These are phyloP conservation scores for Silene uniflora DNA, from an alignment of 148 eudicot genomes.

Conservation along the genomic window DNA sequence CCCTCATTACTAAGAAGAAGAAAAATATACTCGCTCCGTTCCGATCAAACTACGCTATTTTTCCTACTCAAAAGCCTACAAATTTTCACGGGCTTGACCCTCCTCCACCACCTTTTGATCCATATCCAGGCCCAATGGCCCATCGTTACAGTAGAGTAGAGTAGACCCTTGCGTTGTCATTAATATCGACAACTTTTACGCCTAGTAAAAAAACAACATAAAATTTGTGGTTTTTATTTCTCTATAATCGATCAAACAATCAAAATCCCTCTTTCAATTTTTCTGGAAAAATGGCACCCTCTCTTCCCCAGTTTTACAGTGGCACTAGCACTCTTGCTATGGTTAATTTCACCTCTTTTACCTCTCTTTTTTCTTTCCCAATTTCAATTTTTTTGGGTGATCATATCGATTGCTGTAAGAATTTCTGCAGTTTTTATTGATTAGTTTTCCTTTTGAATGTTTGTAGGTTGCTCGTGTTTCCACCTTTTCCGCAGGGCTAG, in stretches of 20 bases:
- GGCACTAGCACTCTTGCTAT: constrained; percentile 13
- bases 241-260: neutral
- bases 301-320: constrained; percentile 14
- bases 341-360: neutral
- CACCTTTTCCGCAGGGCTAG: constrained; percentile 1
- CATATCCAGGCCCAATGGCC: too few relatives aligned
- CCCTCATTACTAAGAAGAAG: too few relatives aligned
- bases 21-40: too few relatives aligned
- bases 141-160: too few relatives aligned
- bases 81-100: too few relatives aligned
- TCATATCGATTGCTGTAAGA: neutral
- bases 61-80: too few relatives aligned
- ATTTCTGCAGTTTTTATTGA: constrained; percentile 2
- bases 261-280: neutral
- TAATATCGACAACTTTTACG: too few relatives aligned
- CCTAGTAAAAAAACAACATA: too few relatives aligned
- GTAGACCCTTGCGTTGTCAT: too few relatives aligned
- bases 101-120: too few relatives aligned
- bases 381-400: neutral
- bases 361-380: neutral
- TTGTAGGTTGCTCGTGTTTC: constrained; percentile 12
- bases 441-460: neutral
- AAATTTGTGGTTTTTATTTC: neutral
- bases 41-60: too few relatives aligned
- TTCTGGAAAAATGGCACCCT: neutral